Percentiles rank a stretch among this genome's conserved stretches.
These are phyloP conservation scores for Aristolochia californica DNA, from an alignment of 164 flowering plant species.

Conservation along the genomic window DNA sequence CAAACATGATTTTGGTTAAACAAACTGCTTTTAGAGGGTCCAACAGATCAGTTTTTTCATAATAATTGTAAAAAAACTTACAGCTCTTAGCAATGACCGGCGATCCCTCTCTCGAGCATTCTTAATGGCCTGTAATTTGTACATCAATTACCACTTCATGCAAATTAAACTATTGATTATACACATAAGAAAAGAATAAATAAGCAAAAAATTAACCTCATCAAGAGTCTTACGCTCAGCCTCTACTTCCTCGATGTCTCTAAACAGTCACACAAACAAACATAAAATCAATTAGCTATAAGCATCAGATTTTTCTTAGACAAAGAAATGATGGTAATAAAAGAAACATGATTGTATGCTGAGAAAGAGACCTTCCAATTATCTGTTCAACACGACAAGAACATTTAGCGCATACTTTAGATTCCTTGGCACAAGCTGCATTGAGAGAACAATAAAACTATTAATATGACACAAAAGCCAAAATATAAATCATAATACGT, in stretches of 20 bases:
- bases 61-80: conserved; percentile 24
- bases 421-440: conserved; percentile 88
- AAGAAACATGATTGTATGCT: too few species aligned
- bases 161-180: background rate
- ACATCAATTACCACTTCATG: background rate
- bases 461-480: background rate
- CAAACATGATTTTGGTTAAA: background rate
- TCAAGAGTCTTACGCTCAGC: conserved; percentile 79
- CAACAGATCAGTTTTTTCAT: background rate
- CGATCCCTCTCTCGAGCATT: conserved; percentile 95
- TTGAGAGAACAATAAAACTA: background rate
- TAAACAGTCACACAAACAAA: conserved; percentile 10
- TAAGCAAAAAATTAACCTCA: conserved; percentile 37
- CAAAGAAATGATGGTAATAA: too few species aligned
- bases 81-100: conserved; percentile 69
- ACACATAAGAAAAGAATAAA: background rate
- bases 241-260: conserved; percentile 69
- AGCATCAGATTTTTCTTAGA: too few species aligned
- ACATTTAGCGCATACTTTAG: conserved; percentile 83
- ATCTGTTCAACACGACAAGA: conserved; percentile 49
- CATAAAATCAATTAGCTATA: background rate
- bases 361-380: conserved; percentile 54
- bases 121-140: conserved; percentile 58
- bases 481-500: background rate
- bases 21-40: background rate